Evolutionary conservation across 208 protist species (phyloP).

Genomic region (Herpetomonas tarakana): DNA sequence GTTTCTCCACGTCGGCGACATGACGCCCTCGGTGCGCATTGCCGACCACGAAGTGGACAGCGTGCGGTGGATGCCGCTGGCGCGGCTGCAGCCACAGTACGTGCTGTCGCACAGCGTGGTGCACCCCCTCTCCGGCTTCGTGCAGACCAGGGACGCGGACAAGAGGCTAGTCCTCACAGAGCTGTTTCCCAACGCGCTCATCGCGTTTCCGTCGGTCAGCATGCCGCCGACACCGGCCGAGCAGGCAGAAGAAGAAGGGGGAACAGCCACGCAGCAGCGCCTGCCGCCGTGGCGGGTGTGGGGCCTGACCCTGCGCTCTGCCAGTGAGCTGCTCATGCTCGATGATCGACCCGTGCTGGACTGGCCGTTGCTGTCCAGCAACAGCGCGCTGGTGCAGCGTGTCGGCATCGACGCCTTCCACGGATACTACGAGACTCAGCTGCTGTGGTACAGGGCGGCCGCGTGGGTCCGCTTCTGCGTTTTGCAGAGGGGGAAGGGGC

Average conservation of each 20-base stretch:
- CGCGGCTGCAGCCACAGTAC: slow-evolving; percentile 16
- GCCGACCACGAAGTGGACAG: slow-evolving; percentile 48
- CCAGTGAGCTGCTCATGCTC: slow-evolving; percentile 58
- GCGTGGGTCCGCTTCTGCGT: slow-evolving; percentile 15
- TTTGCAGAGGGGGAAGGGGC: background rate
- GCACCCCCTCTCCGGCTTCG: slow-evolving; percentile 50
- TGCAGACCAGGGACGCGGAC: slow-evolving; percentile 41
- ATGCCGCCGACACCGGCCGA: slow-evolving; percentile 10
- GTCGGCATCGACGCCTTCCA: slow-evolving; percentile 56
- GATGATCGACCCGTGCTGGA: slow-evolving; percentile 39
- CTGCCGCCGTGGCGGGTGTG: slow-evolving; percentile 47
- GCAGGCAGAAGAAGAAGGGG: too few relatives aligned
- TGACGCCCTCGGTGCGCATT: slow-evolving; percentile 52
- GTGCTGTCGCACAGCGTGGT: slow-evolving; percentile 30
- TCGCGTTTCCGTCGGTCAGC: slow-evolving; percentile 50
- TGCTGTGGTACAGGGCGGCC: slow-evolving; percentile 28
- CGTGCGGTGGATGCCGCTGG: slow-evolving; percentile 64
- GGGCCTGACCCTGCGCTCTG: slow-evolving; percentile 58
- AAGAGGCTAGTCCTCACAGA: slow-evolving; percentile 39
- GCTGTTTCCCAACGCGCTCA: slow-evolving; percentile 38
- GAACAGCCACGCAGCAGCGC: background rate
- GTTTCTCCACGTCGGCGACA: slow-evolving; percentile 65
- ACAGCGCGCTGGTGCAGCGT: slow-evolving; percentile 47
- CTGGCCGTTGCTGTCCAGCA: slow-evolving; percentile 64
- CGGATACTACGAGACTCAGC: slow-evolving; percentile 62